Evolutionary conservation across 2,329 filamentous ascomycete species (phyloP).

Genomic region (Pseudogymnoascus sp.): DNA sequence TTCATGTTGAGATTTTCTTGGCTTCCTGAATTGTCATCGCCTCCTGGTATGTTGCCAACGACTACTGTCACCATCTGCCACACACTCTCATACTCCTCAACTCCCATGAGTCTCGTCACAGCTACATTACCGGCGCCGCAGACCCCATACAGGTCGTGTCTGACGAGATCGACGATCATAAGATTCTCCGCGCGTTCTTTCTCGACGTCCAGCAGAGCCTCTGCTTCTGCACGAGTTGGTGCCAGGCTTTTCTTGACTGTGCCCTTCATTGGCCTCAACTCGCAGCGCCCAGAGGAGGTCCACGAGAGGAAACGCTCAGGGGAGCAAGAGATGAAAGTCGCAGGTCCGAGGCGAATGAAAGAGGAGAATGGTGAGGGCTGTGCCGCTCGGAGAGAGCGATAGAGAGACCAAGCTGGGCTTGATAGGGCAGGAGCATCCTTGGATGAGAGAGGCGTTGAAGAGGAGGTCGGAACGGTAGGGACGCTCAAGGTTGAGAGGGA

Average conservation of each 20-base stretch:
- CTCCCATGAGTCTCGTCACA: constrained; percentile 71
- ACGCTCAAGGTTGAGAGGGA: constrained; percentile 25
- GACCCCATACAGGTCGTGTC: constrained; percentile 84
- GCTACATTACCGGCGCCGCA: constrained; percentile 66
- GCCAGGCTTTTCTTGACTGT: constrained; percentile 73
- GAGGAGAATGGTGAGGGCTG: constrained; percentile 53
- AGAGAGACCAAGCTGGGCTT: constrained; percentile 25
- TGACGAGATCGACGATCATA: constrained; percentile 96
- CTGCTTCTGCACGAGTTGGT: constrained; percentile 64
- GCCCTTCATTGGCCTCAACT: constrained; percentile 93
- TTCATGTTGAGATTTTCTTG: neutral
- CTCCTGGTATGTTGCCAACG: constrained; percentile 53
- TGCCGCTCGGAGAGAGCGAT: constrained; percentile 24
- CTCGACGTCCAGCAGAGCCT: constrained; percentile 63
- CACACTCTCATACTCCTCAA: constrained; percentile 87
- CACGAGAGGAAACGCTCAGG: constrained; percentile 83
- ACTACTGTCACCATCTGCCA: constrained; percentile 89
- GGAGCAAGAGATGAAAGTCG: constrained; percentile 73
- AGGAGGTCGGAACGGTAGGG: neutral
- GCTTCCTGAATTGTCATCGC: neutral
- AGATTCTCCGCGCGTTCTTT: constrained; percentile 95
- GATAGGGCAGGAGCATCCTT: constrained; percentile 5
- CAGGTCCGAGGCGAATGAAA: constrained; percentile 62
- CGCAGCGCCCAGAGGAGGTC: constrained; percentile 52
- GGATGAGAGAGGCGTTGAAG: neutral